phyloP scores from a whole-genome alignment of 345 rosid genomes.

The Acer campestre region DNA sequence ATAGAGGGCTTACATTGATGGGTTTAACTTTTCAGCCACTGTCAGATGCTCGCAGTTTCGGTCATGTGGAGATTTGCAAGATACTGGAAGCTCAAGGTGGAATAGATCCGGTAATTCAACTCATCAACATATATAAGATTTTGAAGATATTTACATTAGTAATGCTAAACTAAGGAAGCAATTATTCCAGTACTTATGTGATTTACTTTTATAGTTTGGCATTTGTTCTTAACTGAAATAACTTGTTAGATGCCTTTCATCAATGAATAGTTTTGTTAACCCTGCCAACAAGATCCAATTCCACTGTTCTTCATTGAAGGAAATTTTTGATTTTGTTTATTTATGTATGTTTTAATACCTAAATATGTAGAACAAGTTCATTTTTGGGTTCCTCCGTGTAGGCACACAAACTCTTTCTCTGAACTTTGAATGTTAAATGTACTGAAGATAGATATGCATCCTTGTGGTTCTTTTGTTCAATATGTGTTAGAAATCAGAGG shows the following conservation, averaged over 20 bases:
- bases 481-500: background rate
- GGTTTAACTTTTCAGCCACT: slow-evolving; percentile 47
- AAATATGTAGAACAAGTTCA: background rate
- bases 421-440: background rate
- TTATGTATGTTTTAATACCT: background rate
- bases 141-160: background rate
- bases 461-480: background rate
- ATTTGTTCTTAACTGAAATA: background rate
- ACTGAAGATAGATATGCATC: background rate
- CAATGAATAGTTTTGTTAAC: background rate
- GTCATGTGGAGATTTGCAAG: slow-evolving; percentile 50
- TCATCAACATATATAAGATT: background rate
- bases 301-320: background rate
- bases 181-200: background rate
- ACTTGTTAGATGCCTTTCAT: background rate
- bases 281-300: background rate
- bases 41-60: slow-evolving; percentile 56
- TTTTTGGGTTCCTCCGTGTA: background rate
- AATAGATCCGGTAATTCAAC: slow-evolving; percentile 51
- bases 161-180: background rate
- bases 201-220: background rate
- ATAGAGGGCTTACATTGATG: slow-evolving; percentile 5
- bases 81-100: slow-evolving; percentile 54
- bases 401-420: background rate
- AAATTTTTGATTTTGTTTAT: background rate